Evolutionary conservation across 495 filamentous ascomycete species (phyloP).

Genomic region (Penicillium psychrofluorescens): DNA sequence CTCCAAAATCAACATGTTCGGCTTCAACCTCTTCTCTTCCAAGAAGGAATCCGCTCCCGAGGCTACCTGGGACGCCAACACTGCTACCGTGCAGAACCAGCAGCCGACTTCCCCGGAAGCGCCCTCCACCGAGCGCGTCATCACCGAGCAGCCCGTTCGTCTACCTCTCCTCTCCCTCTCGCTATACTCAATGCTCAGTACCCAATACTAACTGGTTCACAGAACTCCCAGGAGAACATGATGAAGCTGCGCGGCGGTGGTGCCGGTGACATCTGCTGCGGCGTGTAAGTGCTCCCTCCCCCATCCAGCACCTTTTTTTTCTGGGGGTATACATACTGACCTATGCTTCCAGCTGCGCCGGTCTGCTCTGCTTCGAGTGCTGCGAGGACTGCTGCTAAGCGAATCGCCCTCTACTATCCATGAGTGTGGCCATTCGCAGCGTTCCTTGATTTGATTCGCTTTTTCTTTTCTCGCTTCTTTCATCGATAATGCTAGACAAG

Average conservation of each 20-base stretch:
- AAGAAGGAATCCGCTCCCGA: conserved; percentile 19
- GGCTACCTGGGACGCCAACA: conserved; percentile 24
- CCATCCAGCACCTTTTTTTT: neutral
- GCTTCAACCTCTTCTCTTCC: conserved; percentile 21
- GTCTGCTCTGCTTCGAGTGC: conserved; percentile 39
- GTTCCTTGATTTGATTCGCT: no score
- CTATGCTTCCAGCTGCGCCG: conserved; percentile 26
- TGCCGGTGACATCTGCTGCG: conserved; percentile 36
- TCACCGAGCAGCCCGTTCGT: conserved; percentile 32
- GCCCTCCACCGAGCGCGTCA: conserved; percentile 18
- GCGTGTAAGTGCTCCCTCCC: conserved; percentile 25
- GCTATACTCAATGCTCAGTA: no score
- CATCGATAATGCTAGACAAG: no score
- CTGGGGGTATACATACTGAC: neutral
- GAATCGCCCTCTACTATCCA: neutral
- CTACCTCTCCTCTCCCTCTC: neutral
- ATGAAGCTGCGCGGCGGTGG: conserved; percentile 39
- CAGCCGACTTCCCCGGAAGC: conserved; percentile 29
- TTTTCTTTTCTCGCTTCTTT: no score
- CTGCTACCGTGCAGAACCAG: conserved; percentile 24
- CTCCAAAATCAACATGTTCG: conserved; percentile 26
- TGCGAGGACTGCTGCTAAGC: conserved; percentile 22
- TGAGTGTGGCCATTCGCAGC: neutral
- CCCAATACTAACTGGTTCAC: neutral
- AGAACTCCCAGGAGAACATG: conserved; percentile 31